Evolutionary conservation across 768 basidiomycete species (phyloP).

Genomic region (Dacryopinax spathularia): DNA sequence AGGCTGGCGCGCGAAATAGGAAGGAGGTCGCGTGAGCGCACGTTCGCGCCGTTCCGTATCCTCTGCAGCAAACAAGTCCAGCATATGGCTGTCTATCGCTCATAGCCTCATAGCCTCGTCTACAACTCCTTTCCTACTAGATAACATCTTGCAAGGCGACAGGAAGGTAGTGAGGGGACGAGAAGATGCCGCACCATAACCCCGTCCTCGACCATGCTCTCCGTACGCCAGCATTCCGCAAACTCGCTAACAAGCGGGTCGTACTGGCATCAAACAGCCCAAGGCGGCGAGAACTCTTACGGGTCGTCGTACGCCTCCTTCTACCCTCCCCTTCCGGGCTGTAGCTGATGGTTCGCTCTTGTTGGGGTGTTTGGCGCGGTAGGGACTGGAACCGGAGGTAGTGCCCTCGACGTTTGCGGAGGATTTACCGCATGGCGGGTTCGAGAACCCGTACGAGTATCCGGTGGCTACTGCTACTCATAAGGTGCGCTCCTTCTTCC

Average conservation of each 20-base stretch:
- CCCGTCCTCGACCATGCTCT: constrained; percentile 22
- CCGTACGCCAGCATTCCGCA: constrained; percentile 30
- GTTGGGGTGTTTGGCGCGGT: background rate
- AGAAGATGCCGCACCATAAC: constrained; percentile 6
- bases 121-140: too few species aligned
- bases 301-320: constrained; percentile 45
- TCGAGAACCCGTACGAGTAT: constrained; percentile 58
- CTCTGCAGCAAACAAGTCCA: too few species aligned
- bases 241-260: constrained; percentile 60
- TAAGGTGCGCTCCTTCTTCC: constrained; percentile 28
- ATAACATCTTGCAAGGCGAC: too few species aligned
- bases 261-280: constrained; percentile 80
- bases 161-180: too few species aligned
- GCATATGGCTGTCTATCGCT: background rate
- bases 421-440: constrained; percentile 50
- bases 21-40: too few species aligned
- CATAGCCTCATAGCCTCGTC: constrained; percentile 5
- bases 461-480: constrained; percentile 61
- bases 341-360: background rate
- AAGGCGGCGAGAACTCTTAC: constrained; percentile 68
- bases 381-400: constrained; percentile 56
- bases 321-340: background rate
- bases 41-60: background rate
- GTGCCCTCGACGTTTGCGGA: constrained; percentile 71
- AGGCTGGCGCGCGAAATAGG: too few species aligned